Percentiles rank a stretch among this genome's conserved stretches.
These are phyloP conservation scores for Thalassiosira livingstoniorum DNA, from an alignment of 352 stramenopile species.

Conservation along the genomic window DNA sequence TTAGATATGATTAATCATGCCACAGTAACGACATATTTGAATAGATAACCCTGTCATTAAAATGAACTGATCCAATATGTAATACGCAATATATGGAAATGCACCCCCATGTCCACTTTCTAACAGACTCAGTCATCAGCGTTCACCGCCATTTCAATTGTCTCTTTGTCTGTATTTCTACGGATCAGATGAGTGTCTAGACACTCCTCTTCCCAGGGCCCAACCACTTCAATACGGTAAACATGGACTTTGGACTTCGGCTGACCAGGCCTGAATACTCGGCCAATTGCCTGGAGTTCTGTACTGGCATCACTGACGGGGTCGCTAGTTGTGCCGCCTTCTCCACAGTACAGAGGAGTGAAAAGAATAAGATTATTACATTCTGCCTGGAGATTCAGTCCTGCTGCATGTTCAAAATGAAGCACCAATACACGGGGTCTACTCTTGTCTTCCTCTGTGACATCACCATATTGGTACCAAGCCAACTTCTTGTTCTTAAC, in stretches of 20 bases:
- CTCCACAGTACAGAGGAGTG: conserved; percentile 65
- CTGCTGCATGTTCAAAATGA: conserved; percentile 69
- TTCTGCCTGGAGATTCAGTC: conserved; percentile 72
- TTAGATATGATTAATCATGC: conserved; percentile 13
- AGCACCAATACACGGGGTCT: conserved; percentile 68
- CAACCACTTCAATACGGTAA: conserved; percentile 62
- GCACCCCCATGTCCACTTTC: too few relatives aligned
- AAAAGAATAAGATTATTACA: conserved; percentile 78
- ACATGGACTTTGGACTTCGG: conserved; percentile 48
- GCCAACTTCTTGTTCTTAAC: conserved; percentile 69
- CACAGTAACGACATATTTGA: too few relatives aligned
- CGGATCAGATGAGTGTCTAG: conserved; percentile 68
- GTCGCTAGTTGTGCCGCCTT: conserved; percentile 48
- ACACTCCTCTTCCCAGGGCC: conserved; percentile 66
- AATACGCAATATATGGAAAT: too few relatives aligned
- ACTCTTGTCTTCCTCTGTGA: conserved; percentile 63
- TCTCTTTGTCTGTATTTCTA: conserved; percentile 66
- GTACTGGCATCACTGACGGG: conserved; percentile 64
- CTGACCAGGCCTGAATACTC: conserved; percentile 70
- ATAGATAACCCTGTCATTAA: too few relatives aligned
- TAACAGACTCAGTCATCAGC: conserved; percentile 48
- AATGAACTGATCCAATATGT: too few relatives aligned
- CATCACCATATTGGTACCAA: conserved; percentile 71
- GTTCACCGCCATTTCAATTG: conserved; percentile 55
- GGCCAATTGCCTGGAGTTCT: conserved; percentile 73